A percentile compares a stretch with the other conserved stretches of the same genome.
These are phyloP conservation scores for Xylariaceae sp. DNA, from an alignment of 2,329 filamentous ascomycete genomes.

Conservation along the genomic window DNA sequence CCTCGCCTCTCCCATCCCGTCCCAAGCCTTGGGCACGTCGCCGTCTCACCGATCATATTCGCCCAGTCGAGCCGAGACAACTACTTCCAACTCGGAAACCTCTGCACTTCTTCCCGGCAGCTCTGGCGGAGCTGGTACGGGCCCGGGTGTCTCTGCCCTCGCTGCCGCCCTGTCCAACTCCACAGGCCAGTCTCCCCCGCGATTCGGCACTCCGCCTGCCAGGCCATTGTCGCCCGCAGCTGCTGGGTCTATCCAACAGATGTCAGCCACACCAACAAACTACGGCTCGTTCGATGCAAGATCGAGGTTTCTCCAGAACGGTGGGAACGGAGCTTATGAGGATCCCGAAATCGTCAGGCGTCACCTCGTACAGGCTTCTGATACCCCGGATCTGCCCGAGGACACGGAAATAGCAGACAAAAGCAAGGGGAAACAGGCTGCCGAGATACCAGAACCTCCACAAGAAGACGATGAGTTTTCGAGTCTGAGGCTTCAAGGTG, in stretches of 20 bases:
- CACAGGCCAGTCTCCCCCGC: slow-evolving; percentile 66
- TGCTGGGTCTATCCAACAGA: slow-evolving; percentile 42
- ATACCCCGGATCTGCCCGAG: slow-evolving; percentile 42
- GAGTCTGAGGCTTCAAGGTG: slow-evolving; percentile 86
- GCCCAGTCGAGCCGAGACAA: slow-evolving; percentile 41
- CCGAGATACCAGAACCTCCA: slow-evolving; percentile 35
- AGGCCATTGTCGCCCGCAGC: slow-evolving; percentile 58
- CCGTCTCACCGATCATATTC: slow-evolving; percentile 47
- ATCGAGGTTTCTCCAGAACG: slow-evolving; percentile 45
- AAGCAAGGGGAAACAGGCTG: slow-evolving; percentile 53
- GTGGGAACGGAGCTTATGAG: slow-evolving; percentile 65
- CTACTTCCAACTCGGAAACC: slow-evolving; percentile 35
- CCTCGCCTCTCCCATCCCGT: slow-evolving; percentile 58
- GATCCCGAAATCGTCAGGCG: slow-evolving; percentile 88
- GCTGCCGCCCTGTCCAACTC: slow-evolving; percentile 82
- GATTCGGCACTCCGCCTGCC: slow-evolving; percentile 64
- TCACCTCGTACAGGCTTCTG: slow-evolving; percentile 74
- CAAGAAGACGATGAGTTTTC: slow-evolving; percentile 80
- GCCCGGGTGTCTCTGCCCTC: slow-evolving; percentile 82
- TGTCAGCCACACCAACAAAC: slow-evolving; percentile 61
- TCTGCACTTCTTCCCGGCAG: slow-evolving; percentile 65
- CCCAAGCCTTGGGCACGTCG: slow-evolving; percentile 43
- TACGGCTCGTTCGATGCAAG: slow-evolving; percentile 84
- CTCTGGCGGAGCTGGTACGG: slow-evolving; percentile 57
- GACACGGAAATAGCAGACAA: slow-evolving; percentile 37